Conservation (phyloP, 2,329 filamentous ascomycete species). For the Pestalotiopsis sp. region DNA sequence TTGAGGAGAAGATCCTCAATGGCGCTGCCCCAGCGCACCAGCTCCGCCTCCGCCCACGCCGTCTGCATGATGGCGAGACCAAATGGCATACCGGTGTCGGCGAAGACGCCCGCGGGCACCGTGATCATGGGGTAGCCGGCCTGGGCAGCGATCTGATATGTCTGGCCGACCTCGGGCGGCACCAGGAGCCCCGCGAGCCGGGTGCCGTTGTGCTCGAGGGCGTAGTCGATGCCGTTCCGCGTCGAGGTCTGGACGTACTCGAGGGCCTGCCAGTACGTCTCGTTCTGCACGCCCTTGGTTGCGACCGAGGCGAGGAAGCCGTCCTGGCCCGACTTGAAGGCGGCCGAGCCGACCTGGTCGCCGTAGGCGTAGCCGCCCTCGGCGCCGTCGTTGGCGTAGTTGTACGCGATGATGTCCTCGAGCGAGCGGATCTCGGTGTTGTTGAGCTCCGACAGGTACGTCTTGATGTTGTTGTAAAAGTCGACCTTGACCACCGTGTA, state of each 20-base stretch:
- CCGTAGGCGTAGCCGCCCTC: constrained; percentile 66
- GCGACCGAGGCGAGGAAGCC: constrained; percentile 66
- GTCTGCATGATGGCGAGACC: constrained; percentile 62
- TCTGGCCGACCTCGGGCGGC: constrained; percentile 68
- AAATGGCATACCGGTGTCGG: constrained; percentile 60
- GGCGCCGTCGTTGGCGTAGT: constrained; percentile 62
- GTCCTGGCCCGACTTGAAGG: constrained; percentile 73
- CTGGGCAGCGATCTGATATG: constrained; percentile 72
- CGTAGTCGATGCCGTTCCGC: constrained; percentile 71
- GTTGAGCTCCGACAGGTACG: constrained; percentile 45
- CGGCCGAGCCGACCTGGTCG: constrained; percentile 52
- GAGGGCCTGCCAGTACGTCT: constrained; percentile 69
- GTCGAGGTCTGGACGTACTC: constrained; percentile 60
- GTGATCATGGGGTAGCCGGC: constrained; percentile 77
- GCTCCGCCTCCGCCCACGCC: constrained; percentile 59
- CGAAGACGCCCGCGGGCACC: constrained; percentile 62
- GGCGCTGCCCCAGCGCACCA: constrained; percentile 65
- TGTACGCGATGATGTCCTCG: constrained; percentile 68
- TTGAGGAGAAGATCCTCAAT: constrained; percentile 60
- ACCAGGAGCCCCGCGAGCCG: constrained; percentile 67
- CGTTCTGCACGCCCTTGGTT: constrained; percentile 62
- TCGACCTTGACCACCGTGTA: constrained; percentile 11
- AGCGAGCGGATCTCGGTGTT: constrained; percentile 63
- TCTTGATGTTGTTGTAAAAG: constrained; percentile 11
- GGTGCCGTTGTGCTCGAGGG: constrained; percentile 50